phyloP scores from a whole-genome alignment of 306 rosid genomes.

The Astragalus membranaceus region DNA sequence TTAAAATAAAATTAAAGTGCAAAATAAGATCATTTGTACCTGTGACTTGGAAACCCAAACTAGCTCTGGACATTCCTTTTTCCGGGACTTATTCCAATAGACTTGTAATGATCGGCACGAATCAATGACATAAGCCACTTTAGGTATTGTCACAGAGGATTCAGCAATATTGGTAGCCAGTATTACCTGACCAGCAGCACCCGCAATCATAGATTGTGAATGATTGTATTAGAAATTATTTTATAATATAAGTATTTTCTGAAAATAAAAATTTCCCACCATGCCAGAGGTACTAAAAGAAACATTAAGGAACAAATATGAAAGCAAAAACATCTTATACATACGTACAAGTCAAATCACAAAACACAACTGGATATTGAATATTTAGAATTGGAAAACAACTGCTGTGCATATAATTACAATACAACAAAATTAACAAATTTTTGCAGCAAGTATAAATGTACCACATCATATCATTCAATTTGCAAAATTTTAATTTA shows the following conservation, averaged over 20 bases:
- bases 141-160: constrained; percentile 91
- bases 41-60: constrained; percentile 93
- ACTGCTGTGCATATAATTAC: background rate
- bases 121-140: constrained; percentile 87
- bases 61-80: constrained; percentile 54
- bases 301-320: constrained; percentile 1
- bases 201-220: constrained; percentile 10
- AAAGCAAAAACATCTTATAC: background rate
- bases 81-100: constrained; percentile 50
- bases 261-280: background rate
- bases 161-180: constrained; percentile 92
- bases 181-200: constrained; percentile 50
- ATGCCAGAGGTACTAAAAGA: background rate
- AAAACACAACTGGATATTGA: background rate
- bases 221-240: background rate
- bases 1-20: background rate
- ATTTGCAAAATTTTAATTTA: background rate
- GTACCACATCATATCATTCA: background rate
- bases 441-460: constrained; percentile 4
- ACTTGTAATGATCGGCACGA: constrained; percentile 88
- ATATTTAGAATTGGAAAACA: background rate
- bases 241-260: background rate
- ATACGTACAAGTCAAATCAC: background rate
- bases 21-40: constrained; percentile 38
- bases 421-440: background rate